Conservation (phyloP, 805 yeast genomes). For the Zygosaccharomyces lentus region DNA sequence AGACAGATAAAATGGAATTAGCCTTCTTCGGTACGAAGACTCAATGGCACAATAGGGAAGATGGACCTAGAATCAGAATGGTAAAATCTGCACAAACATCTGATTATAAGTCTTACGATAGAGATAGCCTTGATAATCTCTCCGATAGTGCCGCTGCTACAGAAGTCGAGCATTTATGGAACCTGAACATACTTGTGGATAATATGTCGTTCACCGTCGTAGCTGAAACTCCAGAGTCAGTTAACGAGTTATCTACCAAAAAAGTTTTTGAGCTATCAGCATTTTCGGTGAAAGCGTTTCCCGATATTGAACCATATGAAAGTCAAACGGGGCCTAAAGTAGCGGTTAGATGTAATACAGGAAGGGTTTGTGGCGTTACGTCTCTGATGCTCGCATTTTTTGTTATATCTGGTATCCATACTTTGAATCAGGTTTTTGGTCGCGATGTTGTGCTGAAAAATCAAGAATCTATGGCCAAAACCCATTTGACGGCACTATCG, state of each 20-base stretch:
- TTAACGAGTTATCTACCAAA: slow-evolving; percentile 26
- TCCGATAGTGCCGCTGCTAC: slow-evolving; percentile 34
- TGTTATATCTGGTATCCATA: slow-evolving; percentile 42
- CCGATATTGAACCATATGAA: slow-evolving; percentile 22
- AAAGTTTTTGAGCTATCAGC: slow-evolving; percentile 34
- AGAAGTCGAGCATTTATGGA: slow-evolving; percentile 33
- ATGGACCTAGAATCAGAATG: slow-evolving; percentile 20
- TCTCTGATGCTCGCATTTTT: slow-evolving; percentile 45
- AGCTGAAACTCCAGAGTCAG: slow-evolving; percentile 34
- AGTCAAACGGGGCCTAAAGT: slow-evolving; percentile 23
- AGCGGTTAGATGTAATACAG: slow-evolving; percentile 24
- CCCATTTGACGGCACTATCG: slow-evolving; percentile 22
- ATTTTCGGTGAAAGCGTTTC: slow-evolving; percentile 23
- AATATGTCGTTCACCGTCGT: slow-evolving; percentile 28
- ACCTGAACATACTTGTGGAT: slow-evolving; percentile 20
- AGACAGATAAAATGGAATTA: slow-evolving; percentile 25
- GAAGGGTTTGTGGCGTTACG: slow-evolving; percentile 33
- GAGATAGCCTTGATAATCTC: slow-evolving; percentile 20
- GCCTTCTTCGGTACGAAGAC: slow-evolving; percentile 27
- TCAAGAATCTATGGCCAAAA: slow-evolving; percentile 29
- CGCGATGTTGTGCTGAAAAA: slow-evolving; percentile 28
- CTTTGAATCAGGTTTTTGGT: slow-evolving; percentile 40
- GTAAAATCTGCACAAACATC: slow-evolving; percentile 15
- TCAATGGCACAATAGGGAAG: slow-evolving; percentile 26
- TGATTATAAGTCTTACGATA: slow-evolving; percentile 13